Evolutionary conservation across 768 basidiomycete species (phyloP), one percentile per base, ranked within the genome.

Genomic region (Asterophora parasitica): DNA sequence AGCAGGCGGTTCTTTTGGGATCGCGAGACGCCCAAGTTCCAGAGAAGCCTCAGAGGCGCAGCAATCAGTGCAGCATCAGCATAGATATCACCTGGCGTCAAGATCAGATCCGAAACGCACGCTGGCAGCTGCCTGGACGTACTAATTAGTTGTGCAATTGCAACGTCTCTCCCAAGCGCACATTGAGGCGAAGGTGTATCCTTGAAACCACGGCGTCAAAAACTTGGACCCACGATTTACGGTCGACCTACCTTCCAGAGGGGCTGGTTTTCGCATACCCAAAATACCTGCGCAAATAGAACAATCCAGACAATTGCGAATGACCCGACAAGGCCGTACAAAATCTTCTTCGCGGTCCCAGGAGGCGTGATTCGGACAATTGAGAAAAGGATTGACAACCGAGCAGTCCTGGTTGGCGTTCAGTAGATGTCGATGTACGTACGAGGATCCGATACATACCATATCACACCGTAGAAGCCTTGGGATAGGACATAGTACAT

Each of bases 81-180:
- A 17, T 72, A 11, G 4, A 67, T 58, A 48, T 76, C 75, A 39
- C 76, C 75, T 77, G 15, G 8, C 33, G 34, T 12, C 4, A 16
- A 48, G 28, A 37, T 27, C n/a, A 40, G 23, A 12, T 40, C 26
- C 20, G 12, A 33, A 19, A 17, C 28, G 27, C 5, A 19, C 19
- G 27, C 23, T 6, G 26, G 8, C n/a, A 1, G n/a, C 23, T 4
- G 27, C 7, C 32, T 8, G n/a, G 12, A 68, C 75, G 44, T 44
- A 77, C 76, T 73, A 55, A 65, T 65, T 30, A 77, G 61, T 55
- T 77, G 75, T 7, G 69, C 68, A 9, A 76, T 58, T 4, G 70
- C 74, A 7, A 78, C 66, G 46, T 69, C 62, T 12, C 57, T 53
- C 19, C 68, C 66, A 17, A 77, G 61, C 2, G 61, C 63, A 45